Percentiles rank a stretch among this genome's conserved stretches.
These are phyloP conservation scores for Penicillium fimorum DNA, from an alignment of 495 filamentous ascomycete species.

Conservation along the genomic window DNA sequence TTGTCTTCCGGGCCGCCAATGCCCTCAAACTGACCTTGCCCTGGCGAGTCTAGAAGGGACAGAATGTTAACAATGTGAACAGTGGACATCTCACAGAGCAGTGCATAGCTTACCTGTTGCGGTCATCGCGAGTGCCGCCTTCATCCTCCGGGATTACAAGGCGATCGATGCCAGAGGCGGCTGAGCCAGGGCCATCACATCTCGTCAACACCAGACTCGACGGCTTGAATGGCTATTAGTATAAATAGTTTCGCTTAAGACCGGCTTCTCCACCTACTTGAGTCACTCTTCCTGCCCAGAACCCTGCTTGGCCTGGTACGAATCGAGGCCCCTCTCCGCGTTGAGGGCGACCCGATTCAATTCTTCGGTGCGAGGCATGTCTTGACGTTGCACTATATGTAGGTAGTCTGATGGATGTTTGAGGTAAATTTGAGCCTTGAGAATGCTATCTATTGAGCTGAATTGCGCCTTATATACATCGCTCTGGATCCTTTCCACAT, in stretches of 20 bases:
- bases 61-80: slow-evolving; percentile 5
- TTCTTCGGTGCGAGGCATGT: slow-evolving; percentile 40
- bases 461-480: slow-evolving; percentile 5
- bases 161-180: slow-evolving; percentile 50
- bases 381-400: background rate
- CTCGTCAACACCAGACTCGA: slow-evolving; percentile 56
- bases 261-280: slow-evolving; percentile 34
- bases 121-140: slow-evolving; percentile 48
- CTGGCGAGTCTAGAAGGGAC: slow-evolving; percentile 35
- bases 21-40: slow-evolving; percentile 50
- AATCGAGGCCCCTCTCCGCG: slow-evolving; percentile 55
- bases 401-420: background rate
- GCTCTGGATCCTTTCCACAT: background rate
- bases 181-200: slow-evolving; percentile 48
- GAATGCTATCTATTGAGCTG: background rate
- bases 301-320: slow-evolving; percentile 50
- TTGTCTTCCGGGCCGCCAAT: slow-evolving; percentile 53
- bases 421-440: background rate
- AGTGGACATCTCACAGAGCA: background rate
- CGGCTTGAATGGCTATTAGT: slow-evolving; percentile 28
- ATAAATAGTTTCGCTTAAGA: background rate
- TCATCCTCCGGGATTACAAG: slow-evolving; percentile 51
- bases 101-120: slow-evolving; percentile 38
- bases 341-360: slow-evolving; percentile 37
- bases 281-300: slow-evolving; percentile 41